Evolutionary conservation across 257 asterid genomes (phyloP), one percentile per base, ranked within the genome.

Genomic region (Eucommia ulmoides): DNA sequence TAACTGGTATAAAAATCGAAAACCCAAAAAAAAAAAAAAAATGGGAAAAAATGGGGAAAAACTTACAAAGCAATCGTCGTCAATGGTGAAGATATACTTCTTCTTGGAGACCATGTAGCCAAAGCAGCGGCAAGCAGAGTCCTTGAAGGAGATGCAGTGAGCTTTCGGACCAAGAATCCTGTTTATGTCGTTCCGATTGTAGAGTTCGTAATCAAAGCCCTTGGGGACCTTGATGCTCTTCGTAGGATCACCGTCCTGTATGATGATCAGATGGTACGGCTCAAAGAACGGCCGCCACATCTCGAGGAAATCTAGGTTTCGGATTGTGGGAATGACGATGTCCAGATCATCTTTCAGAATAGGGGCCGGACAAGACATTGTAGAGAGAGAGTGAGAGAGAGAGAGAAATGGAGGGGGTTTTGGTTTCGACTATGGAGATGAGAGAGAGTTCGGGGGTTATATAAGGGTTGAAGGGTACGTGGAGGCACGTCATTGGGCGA

Each of bases 1-100:
- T n/a, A n/a, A n/a, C n/a, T n/a, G n/a, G 12, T 11, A 2, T 9
- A 24, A 20, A 24, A 7, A 46, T 18, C 8, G 12, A 46, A 5
- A 23, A 2, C 1, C n/a, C 12, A 22, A 3, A 47, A 15, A 20
- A 21, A 42, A 11, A 2, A 22, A 6, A 16, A 22, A 8, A 21
- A 0, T 3, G 0, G 0, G 15, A 2, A 45, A n/a, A n/a, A n/a
- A n/a, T n/a, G n/a, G n/a, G n/a, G n/a, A n/a, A n/a, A n/a, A n/a
- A n/a, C n/a, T n/a, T n/a, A 88, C 97, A 52, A 88, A 88, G 74
- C 97, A 88, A 33, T 88, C 97, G 41, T 88, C 97, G 22, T 88
- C 97, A 53, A 88, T 88, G 55, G 97, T 88, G 76, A 20, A 88
- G 70, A 88, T 88, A 54, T 88, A 88, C 80, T 88, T 84, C 97